These are phyloP conservation scores for Triticum timopheevii DNA, from an alignment of 176 grass and related monocot species.

Conservation along the genomic window DNA sequence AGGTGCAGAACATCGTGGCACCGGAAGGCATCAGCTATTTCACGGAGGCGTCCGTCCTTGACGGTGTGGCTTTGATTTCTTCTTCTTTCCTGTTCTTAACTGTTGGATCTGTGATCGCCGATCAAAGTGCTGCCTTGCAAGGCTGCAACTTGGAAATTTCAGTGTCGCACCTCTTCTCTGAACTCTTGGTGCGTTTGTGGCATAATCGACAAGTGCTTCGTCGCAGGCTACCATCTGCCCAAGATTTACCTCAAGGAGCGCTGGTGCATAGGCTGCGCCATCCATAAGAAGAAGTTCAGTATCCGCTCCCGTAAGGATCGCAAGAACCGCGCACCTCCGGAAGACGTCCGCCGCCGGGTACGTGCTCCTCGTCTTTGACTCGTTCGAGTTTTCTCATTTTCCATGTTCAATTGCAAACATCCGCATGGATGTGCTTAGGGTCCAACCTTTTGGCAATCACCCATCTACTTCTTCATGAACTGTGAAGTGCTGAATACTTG, in stretches of 20 bases:
- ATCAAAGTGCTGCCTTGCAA: not conserved
- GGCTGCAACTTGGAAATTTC: not conserved
- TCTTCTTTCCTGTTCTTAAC: not conserved
- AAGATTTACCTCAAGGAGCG: slow-evolving; percentile 79
- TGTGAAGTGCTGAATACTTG: too few species aligned
- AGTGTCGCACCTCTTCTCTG: not conserved
- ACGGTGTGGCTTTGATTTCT: slow-evolving; percentile 31
- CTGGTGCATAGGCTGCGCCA: slow-evolving; percentile 73
- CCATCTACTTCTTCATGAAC: too few species aligned
- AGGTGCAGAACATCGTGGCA: slow-evolving; percentile 73
- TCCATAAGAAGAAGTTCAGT: slow-evolving; percentile 59
- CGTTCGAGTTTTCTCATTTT: too few species aligned
- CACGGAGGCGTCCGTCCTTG: slow-evolving; percentile 60
- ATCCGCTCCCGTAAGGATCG: slow-evolving; percentile 66
- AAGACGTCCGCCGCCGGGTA: slow-evolving; percentile 77
- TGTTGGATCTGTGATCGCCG: not conserved
- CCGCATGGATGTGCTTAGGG: too few species aligned
- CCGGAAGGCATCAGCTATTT: slow-evolving; percentile 67
- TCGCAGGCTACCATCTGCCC: slow-evolving; percentile 67
- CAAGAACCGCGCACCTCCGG: slow-evolving; percentile 58
- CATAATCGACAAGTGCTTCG: not conserved
- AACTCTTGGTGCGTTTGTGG: not conserved
- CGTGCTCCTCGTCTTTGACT: not conserved
- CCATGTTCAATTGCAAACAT: too few species aligned
- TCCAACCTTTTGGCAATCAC: too few species aligned